Base-by-base conservation (phyloP, 2,329 filamentous ascomycete species). In the Aspergillus sp. region DNA sequence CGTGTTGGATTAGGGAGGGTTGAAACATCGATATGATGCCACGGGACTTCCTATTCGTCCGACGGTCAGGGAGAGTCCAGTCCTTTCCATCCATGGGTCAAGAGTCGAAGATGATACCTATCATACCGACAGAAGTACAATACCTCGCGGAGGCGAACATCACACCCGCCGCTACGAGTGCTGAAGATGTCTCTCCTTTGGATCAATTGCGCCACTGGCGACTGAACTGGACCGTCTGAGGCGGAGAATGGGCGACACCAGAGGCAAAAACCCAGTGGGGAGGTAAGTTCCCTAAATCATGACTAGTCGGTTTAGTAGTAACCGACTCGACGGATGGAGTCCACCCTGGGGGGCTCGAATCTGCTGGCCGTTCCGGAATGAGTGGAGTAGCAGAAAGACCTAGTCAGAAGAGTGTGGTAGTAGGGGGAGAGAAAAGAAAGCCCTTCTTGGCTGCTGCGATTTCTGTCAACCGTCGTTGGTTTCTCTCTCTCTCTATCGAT, bases 251-350 rank as follows among this genome's bases (percentile, higher is more conserved):
- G 25, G 25, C 25, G 25, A 29, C 25, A 29, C 25, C 34, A 5
- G 11, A 38, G 11, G 34, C 34, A 38, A 29, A 29, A 38, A 38
- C 19, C 40, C 40, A 42, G 40, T 42, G 40, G 40, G 40, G 40
- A 42, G 40, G 40, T 42, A 42, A 42, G 19, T 20, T 38, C 14
- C 34, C 34, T 38, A 17, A 38, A n/a, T 17, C 34, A 38, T 5
- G 13, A 38, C 34, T 38, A 38, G 34, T 38, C 13, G 25, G 25
- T 29, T 29, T 38, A 38, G 34, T 38, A 17, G 40, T 42, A 42
- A 42, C 40, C 40, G 40, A 42, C 40, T 42, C 40, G 40, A 42
- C 19, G 40, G 40, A 42, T 42, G 40, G 40, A 17, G 40, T 38
- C 40, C 40, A 42, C 40, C 19, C 40, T 16, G 16, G 16, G 40